Conservation (phyloP, 139 green algal genomes). For the Chlorella sp. region DNA sequence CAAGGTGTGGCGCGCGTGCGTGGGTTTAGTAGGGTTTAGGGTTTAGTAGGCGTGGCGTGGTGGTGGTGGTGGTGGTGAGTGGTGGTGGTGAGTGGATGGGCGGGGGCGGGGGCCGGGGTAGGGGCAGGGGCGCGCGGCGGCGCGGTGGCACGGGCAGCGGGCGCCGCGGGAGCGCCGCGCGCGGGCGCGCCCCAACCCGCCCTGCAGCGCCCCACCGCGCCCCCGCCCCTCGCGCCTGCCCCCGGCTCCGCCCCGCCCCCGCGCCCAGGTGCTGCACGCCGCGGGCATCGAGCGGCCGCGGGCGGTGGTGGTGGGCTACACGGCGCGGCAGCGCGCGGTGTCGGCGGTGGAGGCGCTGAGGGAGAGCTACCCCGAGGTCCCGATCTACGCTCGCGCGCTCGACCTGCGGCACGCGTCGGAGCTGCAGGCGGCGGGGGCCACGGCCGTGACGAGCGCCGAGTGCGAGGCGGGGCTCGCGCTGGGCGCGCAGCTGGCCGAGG, state of each 20-base stretch:
- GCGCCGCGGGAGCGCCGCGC: too few species aligned
- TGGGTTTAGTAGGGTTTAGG: too few species aligned
- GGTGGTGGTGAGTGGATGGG: too few species aligned
- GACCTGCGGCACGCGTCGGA: constrained; percentile 79
- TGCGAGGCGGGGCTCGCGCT: constrained; percentile 75
- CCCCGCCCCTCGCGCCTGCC: not conserved
- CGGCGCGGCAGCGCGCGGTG: constrained; percentile 50
- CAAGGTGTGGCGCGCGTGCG: not conserved
- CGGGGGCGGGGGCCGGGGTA: too few species aligned
- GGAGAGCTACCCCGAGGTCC: constrained; percentile 64
- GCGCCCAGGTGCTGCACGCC: constrained; percentile 68
- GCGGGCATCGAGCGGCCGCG: constrained; percentile 71
- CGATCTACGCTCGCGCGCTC: constrained; percentile 77
- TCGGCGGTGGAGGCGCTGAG: constrained; percentile 64
- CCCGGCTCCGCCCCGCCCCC: not conserved
- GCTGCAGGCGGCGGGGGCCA: constrained; percentile 72
- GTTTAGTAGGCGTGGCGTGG: too few species aligned
- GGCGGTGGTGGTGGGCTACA: constrained; percentile 80
- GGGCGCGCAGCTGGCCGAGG: constrained; percentile 52
- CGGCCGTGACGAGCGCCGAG: constrained; percentile 61
- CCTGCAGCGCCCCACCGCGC: too few species aligned
- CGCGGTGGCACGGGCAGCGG: too few species aligned
- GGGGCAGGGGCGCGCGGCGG: too few species aligned
- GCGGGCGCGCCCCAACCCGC: too few species aligned
- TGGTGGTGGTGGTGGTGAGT: too few species aligned